Evolutionary conservation across 2,329 filamentous ascomycete genomes (phyloP).

Genomic region (Pseudocercospora crystallina): DNA sequence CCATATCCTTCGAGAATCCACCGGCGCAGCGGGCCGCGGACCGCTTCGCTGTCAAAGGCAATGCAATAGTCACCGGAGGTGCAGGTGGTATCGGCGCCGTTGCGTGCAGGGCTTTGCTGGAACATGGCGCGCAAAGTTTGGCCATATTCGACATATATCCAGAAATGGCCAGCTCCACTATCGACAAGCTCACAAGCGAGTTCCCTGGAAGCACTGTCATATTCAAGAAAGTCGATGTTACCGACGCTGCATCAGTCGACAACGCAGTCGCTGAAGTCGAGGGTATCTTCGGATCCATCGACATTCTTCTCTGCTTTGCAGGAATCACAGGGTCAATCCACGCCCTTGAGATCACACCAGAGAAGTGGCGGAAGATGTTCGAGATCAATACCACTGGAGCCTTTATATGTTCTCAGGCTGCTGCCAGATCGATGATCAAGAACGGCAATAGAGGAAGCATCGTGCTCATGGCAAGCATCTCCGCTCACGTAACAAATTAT

Average conservation of each 20-base stretch:
- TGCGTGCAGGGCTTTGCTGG: conserved; percentile 2
- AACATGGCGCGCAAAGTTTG: conserved; percentile 3
- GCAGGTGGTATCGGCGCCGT: conserved; percentile 2
- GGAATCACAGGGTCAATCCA: conserved; percentile 5
- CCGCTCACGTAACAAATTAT: conserved; percentile 57
- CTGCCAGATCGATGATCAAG: conserved; percentile 63
- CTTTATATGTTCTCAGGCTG: conserved; percentile 63
- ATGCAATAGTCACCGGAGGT: conserved; percentile 6
- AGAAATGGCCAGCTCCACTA: background rate
- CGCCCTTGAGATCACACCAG: background rate
- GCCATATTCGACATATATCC: conserved; percentile 7
- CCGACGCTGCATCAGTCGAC: conserved; percentile 4
- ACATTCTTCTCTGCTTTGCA: conserved; percentile 5
- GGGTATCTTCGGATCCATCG: background rate
- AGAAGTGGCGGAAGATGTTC: conserved; percentile 48
- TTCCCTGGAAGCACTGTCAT: background rate
- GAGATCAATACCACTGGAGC: conserved; percentile 58
- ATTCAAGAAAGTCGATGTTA: conserved; percentile 4
- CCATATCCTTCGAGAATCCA: too few species aligned
- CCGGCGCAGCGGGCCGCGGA: too few species aligned
- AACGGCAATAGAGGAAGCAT: conserved; percentile 62
- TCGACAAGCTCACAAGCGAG: background rate
- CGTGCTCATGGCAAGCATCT: conserved; percentile 64
- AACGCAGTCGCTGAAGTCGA: background rate
- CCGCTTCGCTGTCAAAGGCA: too few species aligned